Evolutionary conservation across 2,329 filamentous ascomycete genomes (phyloP).

Genomic region (Xylariomycetidae sp.): DNA sequence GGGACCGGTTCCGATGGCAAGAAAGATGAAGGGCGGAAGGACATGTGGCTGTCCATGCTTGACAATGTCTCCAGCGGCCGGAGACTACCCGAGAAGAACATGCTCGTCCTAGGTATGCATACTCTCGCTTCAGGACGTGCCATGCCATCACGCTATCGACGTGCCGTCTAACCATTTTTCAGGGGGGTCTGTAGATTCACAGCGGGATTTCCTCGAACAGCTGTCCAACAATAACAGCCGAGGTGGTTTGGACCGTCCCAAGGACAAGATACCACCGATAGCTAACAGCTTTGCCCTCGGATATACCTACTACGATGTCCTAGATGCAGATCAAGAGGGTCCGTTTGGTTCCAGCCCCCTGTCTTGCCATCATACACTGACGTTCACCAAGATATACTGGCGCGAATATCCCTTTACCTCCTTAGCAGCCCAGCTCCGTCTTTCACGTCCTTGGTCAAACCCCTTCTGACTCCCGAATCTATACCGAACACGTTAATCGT

Average conservation of each 20-base stretch:
- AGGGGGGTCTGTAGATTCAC: constrained; percentile 79
- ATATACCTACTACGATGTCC: constrained; percentile 92
- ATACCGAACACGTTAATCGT: constrained; percentile 85
- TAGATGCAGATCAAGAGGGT: constrained; percentile 93
- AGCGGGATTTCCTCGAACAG: constrained; percentile 75
- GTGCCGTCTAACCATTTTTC: constrained; percentile 14
- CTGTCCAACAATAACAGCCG: constrained; percentile 50
- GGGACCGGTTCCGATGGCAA: constrained; percentile 47
- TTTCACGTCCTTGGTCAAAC: constrained; percentile 77
- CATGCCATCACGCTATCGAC: too few relatives aligned
- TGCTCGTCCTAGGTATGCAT: constrained; percentile 73
- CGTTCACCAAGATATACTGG: constrained; percentile 67
- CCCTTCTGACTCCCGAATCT: constrained; percentile 77
- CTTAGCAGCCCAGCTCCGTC: constrained; percentile 79
- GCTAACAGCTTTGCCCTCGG: constrained; percentile 90
- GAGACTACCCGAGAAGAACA: constrained; percentile 84
- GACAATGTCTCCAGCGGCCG: constrained; percentile 87
- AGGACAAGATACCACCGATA: constrained; percentile 64
- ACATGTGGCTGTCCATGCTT: constrained; percentile 92
- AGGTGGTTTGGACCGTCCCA: constrained; percentile 50
- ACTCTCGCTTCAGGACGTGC: too few relatives aligned
- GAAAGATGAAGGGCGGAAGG: constrained; percentile 71
- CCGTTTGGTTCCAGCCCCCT: constrained; percentile 38
- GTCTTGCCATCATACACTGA: constrained; percentile 11
- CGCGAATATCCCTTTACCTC: constrained; percentile 83